These are phyloP conservation scores for Arthrobotrys iridis DNA, from an alignment of 2,329 filamentous ascomycete species.

Conservation along the genomic window DNA sequence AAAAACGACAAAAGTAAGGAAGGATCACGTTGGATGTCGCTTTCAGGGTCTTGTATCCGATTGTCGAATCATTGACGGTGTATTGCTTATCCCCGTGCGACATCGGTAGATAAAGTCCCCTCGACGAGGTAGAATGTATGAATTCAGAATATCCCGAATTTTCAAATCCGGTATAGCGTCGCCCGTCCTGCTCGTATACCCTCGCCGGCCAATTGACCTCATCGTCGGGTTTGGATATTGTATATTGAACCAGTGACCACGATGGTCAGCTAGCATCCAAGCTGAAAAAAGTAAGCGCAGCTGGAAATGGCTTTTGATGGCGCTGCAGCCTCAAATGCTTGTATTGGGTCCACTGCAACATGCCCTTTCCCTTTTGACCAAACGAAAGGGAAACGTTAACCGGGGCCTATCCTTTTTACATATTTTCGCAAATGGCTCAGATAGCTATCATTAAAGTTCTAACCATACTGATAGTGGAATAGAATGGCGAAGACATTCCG, in stretches of 20 bases:
- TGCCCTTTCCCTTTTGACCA: neutral
- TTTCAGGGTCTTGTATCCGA: conserved; percentile 26
- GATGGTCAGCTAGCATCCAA: conserved; percentile 7
- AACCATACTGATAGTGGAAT: neutral
- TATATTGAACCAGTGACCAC: conserved; percentile 5
- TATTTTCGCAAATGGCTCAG: conserved; percentile 2
- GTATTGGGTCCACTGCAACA: neutral
- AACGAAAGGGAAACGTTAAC: conserved; percentile 16
- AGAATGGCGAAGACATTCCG: conserved; percentile 10
- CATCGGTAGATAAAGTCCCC: conserved; percentile 15
- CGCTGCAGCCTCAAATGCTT: conserved; percentile 50
- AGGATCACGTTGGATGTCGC: conserved; percentile 2
- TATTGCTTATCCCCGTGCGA: neutral
- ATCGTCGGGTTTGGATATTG: neutral
- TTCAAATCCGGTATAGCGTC: conserved; percentile 1
- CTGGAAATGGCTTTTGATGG: conserved; percentile 37
- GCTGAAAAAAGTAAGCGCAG: neutral
- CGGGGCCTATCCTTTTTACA: conserved; percentile 1
- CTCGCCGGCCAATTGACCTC: neutral
- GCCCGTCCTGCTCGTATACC: neutral
- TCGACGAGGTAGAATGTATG: neutral
- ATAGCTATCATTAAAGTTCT: neutral
- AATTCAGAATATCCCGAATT: conserved; percentile 16
- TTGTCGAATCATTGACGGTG: conserved; percentile 23
- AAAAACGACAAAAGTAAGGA: neutral